Base-by-base conservation (phyloP, 495 filamentous ascomycete species). In the Trichoderma orchidacearum region DNA sequence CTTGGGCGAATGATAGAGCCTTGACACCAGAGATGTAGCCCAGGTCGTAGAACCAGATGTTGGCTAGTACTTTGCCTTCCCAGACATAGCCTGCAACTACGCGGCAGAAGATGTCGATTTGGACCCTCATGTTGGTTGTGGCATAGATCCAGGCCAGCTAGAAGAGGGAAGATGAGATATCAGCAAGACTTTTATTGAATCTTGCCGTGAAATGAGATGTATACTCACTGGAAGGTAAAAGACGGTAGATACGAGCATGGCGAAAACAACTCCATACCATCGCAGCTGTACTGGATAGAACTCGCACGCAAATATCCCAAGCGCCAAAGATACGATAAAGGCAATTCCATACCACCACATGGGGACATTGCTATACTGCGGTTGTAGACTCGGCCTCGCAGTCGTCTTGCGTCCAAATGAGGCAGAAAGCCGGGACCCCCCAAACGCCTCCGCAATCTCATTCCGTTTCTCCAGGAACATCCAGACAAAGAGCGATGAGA, bases 21-120 rank as follows among this genome's bases (percentile, higher is more conserved):
- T 41, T 41, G 36, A 41, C 21, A 17, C 36, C 36, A 6, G 36
- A 41, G n/a, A 41, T 41, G 36, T 41, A 41, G 36, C 36, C 36
- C 36, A 41, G n/a, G 5, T 41, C 62, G 60, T 27, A 25, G 34
- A 53, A 21, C 18, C 25, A 30, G n/a, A 23, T 21, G 38, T 38
- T 58, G n/a, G 50, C 35, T 25, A 53, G 56, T 34, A 29, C 31
- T 8, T 32, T 25, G n/a, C 36, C 36, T 8, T 41, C 36, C 36
- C 36, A 41, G 1, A 41, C n/a, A 21, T 41, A 41, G 36, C 36
- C 36, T 4, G 36, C 36, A 6, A 41, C n/a, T 18, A 41, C n/a
- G 5, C 36, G 36, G 36, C 36, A 41, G n/a, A 41, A 41, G 36
- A 41, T 41, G 36, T 41, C 36, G 21, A 41, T 41, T 7, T 41